Evolutionary conservation across 768 basidiomycete genomes (phyloP).

Genomic region (Pulveroboletus sp.): DNA sequence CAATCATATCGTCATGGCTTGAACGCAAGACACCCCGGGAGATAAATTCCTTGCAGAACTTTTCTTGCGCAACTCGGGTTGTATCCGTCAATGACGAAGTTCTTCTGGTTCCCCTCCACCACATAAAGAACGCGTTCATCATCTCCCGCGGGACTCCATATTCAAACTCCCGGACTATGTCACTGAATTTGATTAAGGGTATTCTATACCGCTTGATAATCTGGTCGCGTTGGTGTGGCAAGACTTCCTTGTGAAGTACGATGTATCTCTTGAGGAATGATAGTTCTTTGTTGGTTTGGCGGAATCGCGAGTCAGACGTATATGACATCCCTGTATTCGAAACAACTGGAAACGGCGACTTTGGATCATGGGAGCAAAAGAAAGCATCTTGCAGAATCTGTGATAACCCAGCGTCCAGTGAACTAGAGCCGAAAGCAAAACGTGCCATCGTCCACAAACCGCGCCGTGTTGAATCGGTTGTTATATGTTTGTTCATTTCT

Average conservation of each 20-base stretch:
- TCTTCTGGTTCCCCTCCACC: conserved; percentile 8
- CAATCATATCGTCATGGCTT: conserved; percentile 3
- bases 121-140: conserved; percentile 9
- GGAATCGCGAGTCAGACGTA: conserved; percentile 1
- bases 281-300: not conserved
- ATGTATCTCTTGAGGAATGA: conserved; percentile 6
- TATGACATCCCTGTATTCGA: conserved; percentile 7
- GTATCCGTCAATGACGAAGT: not conserved
- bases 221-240: not conserved
- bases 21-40: conserved; percentile 33
- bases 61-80: not conserved
- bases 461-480: not conserved
- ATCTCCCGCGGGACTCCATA: conserved; percentile 5
- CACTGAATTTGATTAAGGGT: not conserved
- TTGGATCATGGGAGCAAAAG: conserved; percentile 1
- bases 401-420: conserved; percentile 29
- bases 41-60: conserved; percentile 37
- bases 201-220: conserved; percentile 10
- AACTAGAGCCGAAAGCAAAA: conserved; percentile 55
- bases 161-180: conserved; percentile 12
- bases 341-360: conserved; percentile 13
- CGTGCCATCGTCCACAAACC: conserved; percentile 77
- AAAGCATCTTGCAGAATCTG: conserved; percentile 13
- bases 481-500: conserved; percentile 45
- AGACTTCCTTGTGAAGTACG: conserved; percentile 3